Base-by-base conservation (phyloP, 1,284 basidiomycete genomes). In the Cutaneotrichosporon sp. region DNA sequence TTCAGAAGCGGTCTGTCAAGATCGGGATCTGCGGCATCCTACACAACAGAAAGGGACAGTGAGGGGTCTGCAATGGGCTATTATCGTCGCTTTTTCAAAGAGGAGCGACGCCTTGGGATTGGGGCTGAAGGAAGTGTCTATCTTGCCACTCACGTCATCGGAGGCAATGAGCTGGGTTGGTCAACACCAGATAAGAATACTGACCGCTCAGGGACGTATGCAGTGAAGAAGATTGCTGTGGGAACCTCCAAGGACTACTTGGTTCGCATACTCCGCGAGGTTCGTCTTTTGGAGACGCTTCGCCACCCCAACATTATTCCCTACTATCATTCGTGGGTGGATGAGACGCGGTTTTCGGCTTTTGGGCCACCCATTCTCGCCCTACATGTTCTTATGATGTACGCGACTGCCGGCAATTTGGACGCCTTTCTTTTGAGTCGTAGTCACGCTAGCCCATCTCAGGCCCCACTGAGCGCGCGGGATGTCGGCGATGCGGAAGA, bases 321-420 rank as follows among this genome's bases (percentile, higher is more conserved):
- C 15, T 96, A 96, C 67, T 92, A 96, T 72, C 92, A 96, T 64
- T 84, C 91, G 0, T 97, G 92, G 92, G 82, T 97, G 17, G 92
- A 97, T 69, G 79, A 81, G 0, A 82, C 80, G 46, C 84, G 85
- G 55, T 93, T 93, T 74, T 91, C 89, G 1, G 66, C 62, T 59
- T 91, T 92, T 67, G 89, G 88, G 0, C 87, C 88, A 0, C 82
- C 83, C 58, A 82, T 93, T 15, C 87, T 87, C 4, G 87, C 90
- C 1, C 75, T 92, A 20, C 86, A 90, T 65, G 84, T 93, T 2
- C 78, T 93, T 12, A 93, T 93, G 90, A 88, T 92, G 79, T 93
- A 86, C 84, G 90, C 90, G 0, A 88, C 90, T 76, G 87, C 86
- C 3, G 90, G 90, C 8, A 76, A 77, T 37, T 79, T 93, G 37